A percentile compares a stretch with the other conserved stretches of the same genome.
These are phyloP conservation scores for Monilinia fructicola DNA, from an alignment of 2,329 filamentous ascomycete genomes.

Conservation along the genomic window DNA sequence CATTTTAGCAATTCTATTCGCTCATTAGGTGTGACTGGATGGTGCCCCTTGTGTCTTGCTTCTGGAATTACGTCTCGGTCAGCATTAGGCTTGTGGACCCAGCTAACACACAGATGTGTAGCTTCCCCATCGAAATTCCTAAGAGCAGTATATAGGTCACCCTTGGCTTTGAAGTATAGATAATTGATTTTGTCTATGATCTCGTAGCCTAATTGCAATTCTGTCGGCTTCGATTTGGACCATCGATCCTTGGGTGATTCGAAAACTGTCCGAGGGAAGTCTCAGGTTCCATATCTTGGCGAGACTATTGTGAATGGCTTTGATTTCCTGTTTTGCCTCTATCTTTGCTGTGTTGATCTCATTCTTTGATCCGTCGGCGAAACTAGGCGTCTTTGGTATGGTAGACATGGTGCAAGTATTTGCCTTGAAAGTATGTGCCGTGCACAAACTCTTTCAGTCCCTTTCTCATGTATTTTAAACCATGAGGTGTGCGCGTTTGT, in stretches of 20 bases:
- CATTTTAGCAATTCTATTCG: constrained; percentile 22
- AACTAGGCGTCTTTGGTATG: not conserved
- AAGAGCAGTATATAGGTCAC: not conserved
- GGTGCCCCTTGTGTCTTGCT: constrained; percentile 22
- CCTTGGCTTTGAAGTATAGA: not conserved
- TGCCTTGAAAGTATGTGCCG: not conserved
- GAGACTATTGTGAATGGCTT: not conserved
- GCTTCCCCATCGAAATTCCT: not conserved
- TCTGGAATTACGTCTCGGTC: constrained; percentile 29
- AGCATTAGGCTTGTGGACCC: constrained; percentile 30
- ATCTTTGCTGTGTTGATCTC: not conserved
- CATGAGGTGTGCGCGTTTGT: not conserved
- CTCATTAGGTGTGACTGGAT: constrained; percentile 23
- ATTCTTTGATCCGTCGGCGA: not conserved
- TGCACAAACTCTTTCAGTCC: not conserved
- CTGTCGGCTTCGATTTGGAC: not conserved
- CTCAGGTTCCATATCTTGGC: not conserved
- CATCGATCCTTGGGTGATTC: constrained; percentile 13
- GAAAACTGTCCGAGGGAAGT: not conserved
- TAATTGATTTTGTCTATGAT: not conserved
- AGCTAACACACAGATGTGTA: constrained; percentile 24
- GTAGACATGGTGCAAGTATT: constrained; percentile 6
- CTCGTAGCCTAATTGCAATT: not conserved
- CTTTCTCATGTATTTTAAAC: not conserved
- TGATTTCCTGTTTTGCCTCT: not conserved